A percentile compares a stretch with the other conserved stretches of the same genome.
Evolutionary conservation across 495 filamentous ascomycete genomes (phyloP).

Genomic region (Penicillium cataractarum): DNA sequence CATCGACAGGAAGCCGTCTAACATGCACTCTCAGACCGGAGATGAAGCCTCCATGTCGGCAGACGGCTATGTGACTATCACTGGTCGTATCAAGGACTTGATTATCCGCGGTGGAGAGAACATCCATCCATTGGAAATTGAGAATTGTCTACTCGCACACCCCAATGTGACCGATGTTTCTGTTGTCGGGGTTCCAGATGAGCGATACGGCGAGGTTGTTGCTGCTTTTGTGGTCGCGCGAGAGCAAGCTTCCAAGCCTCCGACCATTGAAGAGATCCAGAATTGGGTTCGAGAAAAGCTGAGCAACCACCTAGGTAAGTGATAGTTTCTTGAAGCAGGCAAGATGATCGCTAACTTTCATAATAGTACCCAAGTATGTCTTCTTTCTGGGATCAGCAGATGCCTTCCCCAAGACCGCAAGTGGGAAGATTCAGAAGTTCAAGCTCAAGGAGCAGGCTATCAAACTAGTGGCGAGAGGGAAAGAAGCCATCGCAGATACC

Average conservation of each 20-base stretch:
- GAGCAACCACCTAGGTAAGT: slow-evolving; percentile 73
- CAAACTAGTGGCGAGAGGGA: slow-evolving; percentile 41
- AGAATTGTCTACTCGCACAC: slow-evolving; percentile 83
- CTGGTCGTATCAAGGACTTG: slow-evolving; percentile 84
- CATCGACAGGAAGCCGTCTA: slow-evolving; percentile 1
- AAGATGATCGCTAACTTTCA: neutral
- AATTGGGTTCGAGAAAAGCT: slow-evolving; percentile 73
- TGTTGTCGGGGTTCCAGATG: slow-evolving; percentile 83
- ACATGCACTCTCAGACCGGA: slow-evolving; percentile 58
- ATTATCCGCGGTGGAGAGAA: slow-evolving; percentile 96
- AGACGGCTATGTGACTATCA: slow-evolving; percentile 68
- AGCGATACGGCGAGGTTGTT: slow-evolving; percentile 83
- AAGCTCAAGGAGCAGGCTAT: slow-evolving; percentile 72
- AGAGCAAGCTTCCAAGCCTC: slow-evolving; percentile 19
- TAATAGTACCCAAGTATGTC: slow-evolving; percentile 78
- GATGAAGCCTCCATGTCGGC: slow-evolving; percentile 90
- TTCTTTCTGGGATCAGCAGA: slow-evolving; percentile 67
- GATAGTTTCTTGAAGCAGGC: neutral
- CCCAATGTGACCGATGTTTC: slow-evolving; percentile 70
- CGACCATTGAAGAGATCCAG: slow-evolving; percentile 56
- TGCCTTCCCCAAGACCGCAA: slow-evolving; percentile 88
- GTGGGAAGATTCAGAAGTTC: slow-evolving; percentile 97
- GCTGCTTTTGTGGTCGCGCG: slow-evolving; percentile 75
- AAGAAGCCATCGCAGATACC: neutral
- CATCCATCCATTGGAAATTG: slow-evolving; percentile 92